phyloP scores from a whole-genome alignment of 257 asterid species.

The Thymus mandschuricus region DNA sequence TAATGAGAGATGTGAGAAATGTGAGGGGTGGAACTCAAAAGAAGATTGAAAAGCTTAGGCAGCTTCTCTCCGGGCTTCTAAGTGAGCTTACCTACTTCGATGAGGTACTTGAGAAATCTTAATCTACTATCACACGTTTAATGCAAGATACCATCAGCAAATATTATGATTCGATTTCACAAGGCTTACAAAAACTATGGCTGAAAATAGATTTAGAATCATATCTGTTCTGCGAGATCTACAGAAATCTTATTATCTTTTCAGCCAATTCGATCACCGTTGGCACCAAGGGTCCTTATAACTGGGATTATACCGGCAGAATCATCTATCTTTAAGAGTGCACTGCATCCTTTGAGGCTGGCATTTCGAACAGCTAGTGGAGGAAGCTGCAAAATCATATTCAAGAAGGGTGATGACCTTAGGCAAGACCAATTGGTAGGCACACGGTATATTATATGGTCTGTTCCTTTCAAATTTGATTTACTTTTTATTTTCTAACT shows the following conservation, averaged over 20 bases:
- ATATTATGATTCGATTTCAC: too few species aligned
- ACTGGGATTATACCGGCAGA: conserved; percentile 95
- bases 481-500: conserved; percentile 23
- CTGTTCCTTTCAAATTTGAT: background rate
- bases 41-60: conserved; percentile 97
- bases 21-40: conserved; percentile 94
- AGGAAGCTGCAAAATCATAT: conserved; percentile 89
- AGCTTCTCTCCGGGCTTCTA: conserved; percentile 92
- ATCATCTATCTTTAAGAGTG: conserved; percentile 93
- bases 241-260: conserved; percentile 29
- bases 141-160: too few species aligned
- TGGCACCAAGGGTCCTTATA: conserved; percentile 83
- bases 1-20: conserved; percentile 93
- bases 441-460: conserved; percentile 10
- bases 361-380: conserved; percentile 90
- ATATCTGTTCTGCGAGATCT: conserved; percentile 14
- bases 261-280: conserved; percentile 97
- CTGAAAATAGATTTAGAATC: too few species aligned
- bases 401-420: conserved; percentile 97
- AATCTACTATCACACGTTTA: background rate
- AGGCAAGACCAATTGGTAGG: conserved; percentile 98
- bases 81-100: conserved; percentile 99
- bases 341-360: conserved; percentile 80
- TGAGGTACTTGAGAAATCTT: conserved; percentile 54
- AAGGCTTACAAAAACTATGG: too few species aligned